phyloP scores from a whole-genome alignment of 371 early-diverging fungal species.

The Batrachochytrium dendrobatidis region DNA sequence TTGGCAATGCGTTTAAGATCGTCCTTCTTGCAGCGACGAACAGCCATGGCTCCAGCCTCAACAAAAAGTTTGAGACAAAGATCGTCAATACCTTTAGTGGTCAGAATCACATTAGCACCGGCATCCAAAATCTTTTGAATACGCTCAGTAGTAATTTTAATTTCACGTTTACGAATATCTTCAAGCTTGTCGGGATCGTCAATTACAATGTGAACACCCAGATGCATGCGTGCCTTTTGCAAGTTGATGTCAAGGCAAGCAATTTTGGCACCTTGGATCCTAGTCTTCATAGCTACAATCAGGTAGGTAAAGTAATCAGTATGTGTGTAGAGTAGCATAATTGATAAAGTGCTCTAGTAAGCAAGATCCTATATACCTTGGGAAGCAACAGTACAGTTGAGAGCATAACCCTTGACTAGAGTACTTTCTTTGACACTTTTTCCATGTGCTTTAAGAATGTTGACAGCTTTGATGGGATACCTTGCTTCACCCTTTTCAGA shows the following conservation, averaged over 20 bases:
- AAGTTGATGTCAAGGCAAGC: constrained; percentile 99
- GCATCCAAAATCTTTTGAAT: constrained; percentile 92
- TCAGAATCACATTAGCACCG: constrained; percentile 98
- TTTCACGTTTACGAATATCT: constrained; percentile 92
- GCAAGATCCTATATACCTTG: constrained; percentile 48
- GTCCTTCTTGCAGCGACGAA: constrained; percentile 95
- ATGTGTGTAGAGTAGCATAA: neutral
- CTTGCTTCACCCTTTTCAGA: constrained; percentile 80
- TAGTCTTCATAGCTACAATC: constrained; percentile 76
- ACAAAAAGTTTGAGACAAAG: constrained; percentile 96
- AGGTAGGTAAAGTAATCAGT: neutral
- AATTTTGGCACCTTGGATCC: constrained; percentile 87
- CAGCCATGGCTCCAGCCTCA: constrained; percentile 92
- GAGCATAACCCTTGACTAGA: constrained; percentile 94
- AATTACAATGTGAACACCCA: constrained; percentile 96
- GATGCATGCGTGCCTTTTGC: constrained; percentile 97
- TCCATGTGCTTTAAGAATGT: constrained; percentile 99
- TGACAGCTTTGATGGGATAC: constrained; percentile 97
- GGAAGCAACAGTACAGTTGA: constrained; percentile 97
- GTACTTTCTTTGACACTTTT: constrained; percentile 87
- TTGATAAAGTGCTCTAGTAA: too few species aligned
- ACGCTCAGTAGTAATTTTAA: constrained; percentile 93
- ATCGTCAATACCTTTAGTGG: constrained; percentile 99
- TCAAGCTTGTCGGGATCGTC: constrained; percentile 98
- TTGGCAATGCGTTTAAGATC: constrained; percentile 97